Evolutionary conservation across 345 rosid species (phyloP).

Genomic region (Linum lewisii): DNA sequence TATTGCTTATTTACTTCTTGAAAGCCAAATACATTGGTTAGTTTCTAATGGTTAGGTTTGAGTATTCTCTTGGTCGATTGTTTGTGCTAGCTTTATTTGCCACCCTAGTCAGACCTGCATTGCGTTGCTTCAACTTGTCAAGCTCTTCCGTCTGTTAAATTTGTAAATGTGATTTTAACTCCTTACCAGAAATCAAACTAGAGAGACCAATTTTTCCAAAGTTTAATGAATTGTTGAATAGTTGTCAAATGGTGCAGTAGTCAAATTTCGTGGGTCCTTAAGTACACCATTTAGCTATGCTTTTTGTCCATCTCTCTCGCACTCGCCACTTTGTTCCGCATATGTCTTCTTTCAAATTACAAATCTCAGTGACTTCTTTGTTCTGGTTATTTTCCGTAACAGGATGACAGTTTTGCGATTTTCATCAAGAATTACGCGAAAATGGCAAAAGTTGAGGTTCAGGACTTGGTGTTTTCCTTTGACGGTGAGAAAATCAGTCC

Average conservation of each 20-base stretch:
- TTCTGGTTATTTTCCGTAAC: background rate
- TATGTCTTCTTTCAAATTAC: no score
- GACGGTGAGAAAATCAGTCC: constrained; percentile 77
- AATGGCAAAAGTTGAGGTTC: constrained; percentile 36
- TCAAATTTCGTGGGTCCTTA: background rate
- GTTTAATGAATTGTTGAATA: background rate
- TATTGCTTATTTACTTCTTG: background rate
- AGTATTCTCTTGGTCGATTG: no score
- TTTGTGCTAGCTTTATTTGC: background rate
- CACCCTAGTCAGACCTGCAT: background rate
- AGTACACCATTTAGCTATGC: no score
- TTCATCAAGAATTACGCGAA: constrained; percentile 64
- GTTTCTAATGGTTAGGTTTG: no score
- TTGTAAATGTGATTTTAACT: background rate
- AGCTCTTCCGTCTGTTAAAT: background rate
- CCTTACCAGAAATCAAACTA: background rate
- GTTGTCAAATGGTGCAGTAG: background rate
- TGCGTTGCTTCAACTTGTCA: background rate
- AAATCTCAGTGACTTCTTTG: background rate
- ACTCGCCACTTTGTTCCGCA: background rate
- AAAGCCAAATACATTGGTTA: no score
- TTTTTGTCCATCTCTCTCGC: background rate
- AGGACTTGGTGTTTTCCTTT: constrained; percentile 53
- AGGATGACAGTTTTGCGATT: constrained; percentile 89
- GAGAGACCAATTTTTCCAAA: background rate